Base-by-base conservation (phyloP, 2,329 filamentous ascomycete species). In the Colletotrichum shisoi region DNA sequence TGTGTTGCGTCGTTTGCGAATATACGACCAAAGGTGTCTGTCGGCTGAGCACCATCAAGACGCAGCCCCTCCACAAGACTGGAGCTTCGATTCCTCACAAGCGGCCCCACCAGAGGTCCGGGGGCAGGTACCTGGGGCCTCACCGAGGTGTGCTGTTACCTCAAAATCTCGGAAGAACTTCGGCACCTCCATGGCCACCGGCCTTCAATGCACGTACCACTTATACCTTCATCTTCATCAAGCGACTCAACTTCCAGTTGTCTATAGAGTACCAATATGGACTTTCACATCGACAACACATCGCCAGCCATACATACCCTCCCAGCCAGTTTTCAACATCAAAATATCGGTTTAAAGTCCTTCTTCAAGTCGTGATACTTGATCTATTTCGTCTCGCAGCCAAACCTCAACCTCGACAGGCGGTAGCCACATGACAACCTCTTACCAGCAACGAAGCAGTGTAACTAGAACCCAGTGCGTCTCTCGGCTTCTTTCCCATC, bases 71-170 rank as follows among this genome's bases (percentile, higher is more conserved):
- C 66, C 66, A 66, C 49, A 19, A 65, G 12, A 19, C 34, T 62
- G 34, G 62, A 62, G 63, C 66, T 68, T 62, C 31, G 45, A 37
- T 67, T 67, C 63, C 66, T 68, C 67, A 68, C 15, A 57, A 52
- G 15, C 37, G 39, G 52, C 66, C 66, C 66, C 66, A 68, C 66
- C n/a, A 66, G 53, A 67, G 62, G 52, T 68, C 62, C 19, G 34
- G 56, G 45, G 63, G 49, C n/a, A 57, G 63, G 49, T 13, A 57
- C 49, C 60, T 45, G 40, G 54, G 46, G 52, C 15, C 27, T 49
- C 62, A 64, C 37, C 63, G 15, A 61, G 31, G 21, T 57, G 42
- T 63, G 60, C 45, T 49, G 48, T 5, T 15, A 9, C 31, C 8
- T 34, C 31, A 7, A 9, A 34, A 8, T 34, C 8, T 8, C 13